These are phyloP conservation scores for Diaporthe eres DNA, from an alignment of 2,329 filamentous ascomycete genomes.

Conservation along the genomic window DNA sequence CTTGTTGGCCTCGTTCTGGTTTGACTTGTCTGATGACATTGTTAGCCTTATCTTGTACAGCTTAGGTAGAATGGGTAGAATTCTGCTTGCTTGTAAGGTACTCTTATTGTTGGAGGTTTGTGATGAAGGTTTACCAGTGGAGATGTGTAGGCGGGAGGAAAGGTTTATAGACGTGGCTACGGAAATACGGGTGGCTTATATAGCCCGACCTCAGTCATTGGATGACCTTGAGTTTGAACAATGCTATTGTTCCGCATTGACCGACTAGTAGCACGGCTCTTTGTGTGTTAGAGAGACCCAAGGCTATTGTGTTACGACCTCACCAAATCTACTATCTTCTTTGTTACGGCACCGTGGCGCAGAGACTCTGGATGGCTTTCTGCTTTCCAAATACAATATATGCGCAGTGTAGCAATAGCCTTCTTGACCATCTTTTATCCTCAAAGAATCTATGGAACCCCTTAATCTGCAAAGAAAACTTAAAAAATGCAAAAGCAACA, in stretches of 20 bases:
- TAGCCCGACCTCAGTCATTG: not conserved
- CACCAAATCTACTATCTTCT: no score
- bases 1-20: not conserved
- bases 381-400: no score
- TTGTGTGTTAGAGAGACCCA: not conserved
- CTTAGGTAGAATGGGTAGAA: not conserved
- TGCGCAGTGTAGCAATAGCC: no score
- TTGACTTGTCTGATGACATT: not conserved
- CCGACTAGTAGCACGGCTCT: not conserved
- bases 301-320: no score
- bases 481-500: no score
- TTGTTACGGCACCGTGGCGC: no score
- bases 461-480: no score
- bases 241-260: not conserved
- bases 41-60: not conserved
- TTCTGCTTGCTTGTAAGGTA: not conserved
- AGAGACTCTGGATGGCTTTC: no score
- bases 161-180: not conserved
- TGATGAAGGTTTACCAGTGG: not conserved
- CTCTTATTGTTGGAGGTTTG: not conserved
- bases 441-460: accelerated
- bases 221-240: not conserved
- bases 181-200: not conserved
- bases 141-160: no score
- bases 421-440: no score